These are phyloP conservation scores for Xylariaceae sp. DNA, from an alignment of 2,329 filamentous ascomycete genomes.

Conservation along the genomic window DNA sequence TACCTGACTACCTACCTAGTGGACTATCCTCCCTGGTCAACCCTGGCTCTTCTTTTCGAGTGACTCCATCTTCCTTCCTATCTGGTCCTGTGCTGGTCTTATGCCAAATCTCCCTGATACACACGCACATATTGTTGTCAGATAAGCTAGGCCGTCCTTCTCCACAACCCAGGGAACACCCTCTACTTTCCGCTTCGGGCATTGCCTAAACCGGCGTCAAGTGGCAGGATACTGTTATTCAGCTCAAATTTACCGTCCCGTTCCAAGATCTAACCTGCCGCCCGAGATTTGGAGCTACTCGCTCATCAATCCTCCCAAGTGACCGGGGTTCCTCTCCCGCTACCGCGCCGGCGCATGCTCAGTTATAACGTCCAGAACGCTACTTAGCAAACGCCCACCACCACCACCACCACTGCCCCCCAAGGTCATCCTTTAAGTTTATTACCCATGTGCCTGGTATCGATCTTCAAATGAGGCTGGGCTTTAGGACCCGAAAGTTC, in stretches of 20 bases:
- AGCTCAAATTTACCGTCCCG: conserved; percentile 37
- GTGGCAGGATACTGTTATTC: conserved; percentile 36
- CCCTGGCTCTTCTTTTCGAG: conserved; percentile 17
- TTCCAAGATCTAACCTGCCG: conserved; percentile 36
- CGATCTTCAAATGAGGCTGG: conserved; percentile 42
- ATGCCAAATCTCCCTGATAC: conserved; percentile 48
- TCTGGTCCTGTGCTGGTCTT: conserved; percentile 40
- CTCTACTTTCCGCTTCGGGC: conserved; percentile 44
- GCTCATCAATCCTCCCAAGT: conserved; percentile 27
- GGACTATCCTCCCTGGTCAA: conserved; percentile 14
- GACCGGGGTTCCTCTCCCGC: conserved; percentile 33
- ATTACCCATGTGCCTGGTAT: conserved; percentile 39
- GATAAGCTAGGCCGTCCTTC: conserved; percentile 42
- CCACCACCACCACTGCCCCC: conserved; percentile 24
- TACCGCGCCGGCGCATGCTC: conserved; percentile 36
- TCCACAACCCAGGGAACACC: conserved; percentile 46
- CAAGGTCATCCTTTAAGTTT: conserved; percentile 35
- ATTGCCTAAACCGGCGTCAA: conserved; percentile 44
- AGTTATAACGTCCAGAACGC: conserved; percentile 36
- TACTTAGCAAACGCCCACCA: conserved; percentile 28
- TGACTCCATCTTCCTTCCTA: conserved; percentile 25
- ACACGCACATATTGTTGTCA: conserved; percentile 42
- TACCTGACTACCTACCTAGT: conserved; percentile 12
- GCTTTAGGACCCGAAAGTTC: conserved; percentile 39
- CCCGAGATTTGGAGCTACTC: conserved; percentile 31